Evolutionary conservation across 2,329 filamentous ascomycete genomes (phyloP), one percentile per base, ranked within the genome.

Genomic region (Botryosphaeria dothidea): DNA sequence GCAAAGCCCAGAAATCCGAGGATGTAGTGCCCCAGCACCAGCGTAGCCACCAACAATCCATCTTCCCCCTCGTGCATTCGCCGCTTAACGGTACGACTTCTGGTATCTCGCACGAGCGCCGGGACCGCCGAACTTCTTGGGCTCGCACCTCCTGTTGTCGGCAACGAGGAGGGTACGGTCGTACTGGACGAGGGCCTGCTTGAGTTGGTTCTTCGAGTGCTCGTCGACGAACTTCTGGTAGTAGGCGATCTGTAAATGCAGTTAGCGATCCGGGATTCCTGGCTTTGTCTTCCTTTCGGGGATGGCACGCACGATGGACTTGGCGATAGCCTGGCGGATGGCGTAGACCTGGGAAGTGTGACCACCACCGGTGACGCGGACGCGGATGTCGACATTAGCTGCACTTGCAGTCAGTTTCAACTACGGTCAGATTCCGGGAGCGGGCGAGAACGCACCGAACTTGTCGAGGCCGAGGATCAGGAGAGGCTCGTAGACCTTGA

Each of bases 201-300:
- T 99, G 80, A 99, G 89, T 85, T 93, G 88, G 90, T 98, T 97
- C 92, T 99, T 99, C 86, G 91, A 92, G 91, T 98, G 93, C 91
- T 99, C 95, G 81, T 99, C 95, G 84, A 98, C 92, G 86, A 90
- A 99, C 89, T 99, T 97, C 87, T 97, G 94, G 91, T 97, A 98
- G 91, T 97, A 97, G 83, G 93, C 91, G 79, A 96, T 79, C 77
- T 79, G 71, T 49, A 38, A 29, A 34, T 49, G 62, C n/a, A 43
- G 65, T 69, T 66, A 67, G 63, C 48, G n/a, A 48, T 45, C 31
- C n/a, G 27, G 19, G 46, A 45, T n/a, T 8, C 31, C 13, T n/a
- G 21, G 36, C n/a, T n/a, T n/a, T n/a, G n/a, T 15, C 31, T 25
- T 36, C 27, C 15, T 17, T n/a, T 11, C 3, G 29, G 52, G 9